Base-by-base conservation (phyloP, 163 green algal genomes). In the Chlamydomonas reinhardtii region DNA sequence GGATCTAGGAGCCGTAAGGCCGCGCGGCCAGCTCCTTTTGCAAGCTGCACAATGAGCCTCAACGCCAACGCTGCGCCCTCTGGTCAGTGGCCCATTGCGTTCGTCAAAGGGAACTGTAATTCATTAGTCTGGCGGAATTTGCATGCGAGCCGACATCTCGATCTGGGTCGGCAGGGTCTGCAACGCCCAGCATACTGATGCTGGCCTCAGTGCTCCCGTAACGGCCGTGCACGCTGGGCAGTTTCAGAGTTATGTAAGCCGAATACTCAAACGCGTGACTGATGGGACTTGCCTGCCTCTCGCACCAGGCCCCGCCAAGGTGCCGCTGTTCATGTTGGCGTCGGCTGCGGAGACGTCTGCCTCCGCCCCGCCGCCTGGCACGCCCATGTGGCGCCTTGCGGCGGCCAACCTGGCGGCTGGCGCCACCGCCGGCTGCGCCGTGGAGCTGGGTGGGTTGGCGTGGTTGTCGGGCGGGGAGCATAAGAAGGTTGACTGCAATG, bases 361-460 rank as follows among this genome's bases (percentile, higher is more conserved):
- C 73, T 31, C 72, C 68, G 37, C 82, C 25, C 74, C 72, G 64
- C 74, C 73, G 76, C 12, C 34, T 61, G 35, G 74, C 48, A 37
- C 72, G 9, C 92, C 95, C 35, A 73, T 91, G 43, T 98, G 96
- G 96, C 91, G 95, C 4, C 62, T 95, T 9, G 83, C 94, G 5
- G 86, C 91, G 0, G 96, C 90, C 34, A 97, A 98, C 88, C 90
- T 98, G 16, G 91, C 91, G 12, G 95, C 96, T 52, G 96, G 96
- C 20, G 96, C 95, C n/a, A 96, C 94, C 24, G 95, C 96, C 6
- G 96, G 96, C 48, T 97, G 93, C 37, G 91, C 94, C 15, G 96
- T 98, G 25, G 96, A 98, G 84, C 95, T 96, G 77, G 95, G 95
- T 96, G 72, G 72, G 89, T 29, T 5, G 39, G n/a, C n/a, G n/a